Evolutionary conservation across 495 filamentous ascomycete genomes (phyloP), one percentile per base, ranked within the genome.

Genomic region (Aspergillus cavernicola): DNA sequence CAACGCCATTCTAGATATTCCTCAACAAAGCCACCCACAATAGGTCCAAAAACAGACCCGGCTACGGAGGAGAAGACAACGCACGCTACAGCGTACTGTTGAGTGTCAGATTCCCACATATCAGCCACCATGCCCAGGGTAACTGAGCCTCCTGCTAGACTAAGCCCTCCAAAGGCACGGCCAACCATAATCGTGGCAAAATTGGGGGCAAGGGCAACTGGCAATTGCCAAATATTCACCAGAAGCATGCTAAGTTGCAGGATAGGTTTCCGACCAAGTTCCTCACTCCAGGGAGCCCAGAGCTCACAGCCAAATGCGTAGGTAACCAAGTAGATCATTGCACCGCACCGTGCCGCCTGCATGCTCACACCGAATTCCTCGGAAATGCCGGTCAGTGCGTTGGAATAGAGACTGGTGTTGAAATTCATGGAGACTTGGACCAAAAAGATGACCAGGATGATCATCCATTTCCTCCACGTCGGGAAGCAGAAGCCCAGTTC

Each of bases 271-370:
- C 82, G 77, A 8, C 82, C 82, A 39, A 80, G 62, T 43, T 85
- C 82, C 52, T 86, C 83, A 54, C 77, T 81, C 82, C 82, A 86
- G 0, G 83, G 82, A 0, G 83, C 82, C 83, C 83, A 85, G 0
- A 86, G 70, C 56, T 86, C 83, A 66, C 83, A 84, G 18, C 81
- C 83, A 56, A 86, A 84, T 5, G 80, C 81, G 56, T 85, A 86
- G 0, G 78, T 56, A 36, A 85, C 72, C n/a, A 86, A 66, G 64
- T 84, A 85, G 26, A 78, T 77, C 77, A 80, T 79, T 20, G 71
- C 74, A 63, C 78, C 78, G 39, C 69, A 74, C 5, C 80, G 74
- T 12, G 78, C 79, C 33, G 72, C 78, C 52, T 76, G 79, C 42
- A 56, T 62, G 51, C 71, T 79, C 20, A 82, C 67, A 12, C 60